Percentiles rank a stretch among this genome's conserved stretches.
phyloP scores from a whole-genome alignment of 805 yeast species.

The Candida nonsorbophila region DNA sequence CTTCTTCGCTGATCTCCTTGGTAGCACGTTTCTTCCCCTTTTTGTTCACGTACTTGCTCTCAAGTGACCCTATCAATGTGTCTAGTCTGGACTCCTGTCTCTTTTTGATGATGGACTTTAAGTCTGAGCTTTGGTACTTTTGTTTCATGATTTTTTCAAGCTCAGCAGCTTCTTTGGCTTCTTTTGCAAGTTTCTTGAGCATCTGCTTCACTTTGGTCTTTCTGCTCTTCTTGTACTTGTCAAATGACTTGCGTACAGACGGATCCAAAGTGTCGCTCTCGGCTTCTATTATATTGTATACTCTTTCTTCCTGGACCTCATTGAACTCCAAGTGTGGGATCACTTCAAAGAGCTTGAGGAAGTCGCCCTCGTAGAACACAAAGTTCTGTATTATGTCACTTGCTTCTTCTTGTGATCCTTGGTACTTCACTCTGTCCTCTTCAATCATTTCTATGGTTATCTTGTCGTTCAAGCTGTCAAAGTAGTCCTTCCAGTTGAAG shows the following conservation, averaged over 20 bases:
- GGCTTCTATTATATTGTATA: constrained; percentile 45
- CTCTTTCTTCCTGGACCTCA: constrained; percentile 56
- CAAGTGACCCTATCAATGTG: constrained; percentile 41
- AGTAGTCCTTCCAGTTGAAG: constrained; percentile 58
- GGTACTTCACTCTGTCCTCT: constrained; percentile 62
- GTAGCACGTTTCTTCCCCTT: constrained; percentile 29
- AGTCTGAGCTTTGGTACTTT: constrained; percentile 35
- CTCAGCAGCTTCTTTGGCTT: constrained; percentile 59
- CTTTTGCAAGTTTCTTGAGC: constrained; percentile 49
- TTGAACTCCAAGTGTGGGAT: constrained; percentile 72
- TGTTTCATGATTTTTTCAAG: constrained; percentile 34
- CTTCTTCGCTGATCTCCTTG: constrained; percentile 45
- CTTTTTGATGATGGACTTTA: constrained; percentile 45
- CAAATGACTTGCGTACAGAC: constrained; percentile 38
- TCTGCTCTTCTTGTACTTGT: constrained; percentile 46
- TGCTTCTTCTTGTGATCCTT: constrained; percentile 52
- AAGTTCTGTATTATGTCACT: constrained; percentile 61
- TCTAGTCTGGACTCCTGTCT: constrained; percentile 41
- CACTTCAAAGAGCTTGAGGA: constrained; percentile 62
- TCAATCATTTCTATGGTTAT: constrained; percentile 63
- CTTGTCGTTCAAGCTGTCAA: constrained; percentile 40
- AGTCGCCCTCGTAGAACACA: constrained; percentile 59
- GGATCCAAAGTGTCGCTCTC: constrained; percentile 29
- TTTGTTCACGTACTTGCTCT: constrained; percentile 43
- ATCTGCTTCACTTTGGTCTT: constrained; percentile 43